Base-by-base conservation (phyloP, 2,329 filamentous ascomycete species). In the Aspergillus quadricinctus region DNA sequence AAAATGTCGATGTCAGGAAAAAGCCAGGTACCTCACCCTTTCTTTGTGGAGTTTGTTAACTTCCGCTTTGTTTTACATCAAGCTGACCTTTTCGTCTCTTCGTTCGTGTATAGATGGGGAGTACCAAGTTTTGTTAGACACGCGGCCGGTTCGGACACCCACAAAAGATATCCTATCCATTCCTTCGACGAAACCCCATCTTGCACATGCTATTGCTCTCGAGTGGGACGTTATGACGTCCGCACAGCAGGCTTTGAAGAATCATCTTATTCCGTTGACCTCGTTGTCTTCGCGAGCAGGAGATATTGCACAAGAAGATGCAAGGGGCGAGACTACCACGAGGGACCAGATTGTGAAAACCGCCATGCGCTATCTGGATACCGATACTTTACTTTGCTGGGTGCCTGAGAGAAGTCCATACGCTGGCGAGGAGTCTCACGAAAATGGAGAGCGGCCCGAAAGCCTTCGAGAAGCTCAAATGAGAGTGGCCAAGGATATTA, bases 371-470 rank as follows among this genome's bases (percentile, higher is more conserved):
- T 97, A 97, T 73, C 82, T 99, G 27, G 87, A 92, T 66, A 97
- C 94, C 1, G 94, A 99, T 75, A 92, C 90, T 0, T 77, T 97
- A 37, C 84, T 99, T 1, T 97, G 93, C 82, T 96, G 92, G 90
- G 91, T 85, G 19, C 87, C 87, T 0, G 80, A 80, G 66, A 76
- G 76, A 55, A 76, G 75, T 48, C 63, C 77, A 57, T 74, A 81
- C 69, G 80, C 84, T 43, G 78, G 79, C 2, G 75, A 79, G 37
- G 75, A 85, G 43, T 72, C 78, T 29, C 67, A 71, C 3, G 73
- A 72, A 46, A 79, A 80, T 54, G 79, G 78, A 4, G 73, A 74
- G 54, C 56, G 63, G 10, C 77, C 77, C 37, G 79, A 85, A 66
- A 85, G 82, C 7, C 80, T 99, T 52, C 82, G 91, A 17, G 81